Evolutionary conservation across 495 filamentous ascomycete species (phyloP).

Genomic region (Cercophora scortea): DNA sequence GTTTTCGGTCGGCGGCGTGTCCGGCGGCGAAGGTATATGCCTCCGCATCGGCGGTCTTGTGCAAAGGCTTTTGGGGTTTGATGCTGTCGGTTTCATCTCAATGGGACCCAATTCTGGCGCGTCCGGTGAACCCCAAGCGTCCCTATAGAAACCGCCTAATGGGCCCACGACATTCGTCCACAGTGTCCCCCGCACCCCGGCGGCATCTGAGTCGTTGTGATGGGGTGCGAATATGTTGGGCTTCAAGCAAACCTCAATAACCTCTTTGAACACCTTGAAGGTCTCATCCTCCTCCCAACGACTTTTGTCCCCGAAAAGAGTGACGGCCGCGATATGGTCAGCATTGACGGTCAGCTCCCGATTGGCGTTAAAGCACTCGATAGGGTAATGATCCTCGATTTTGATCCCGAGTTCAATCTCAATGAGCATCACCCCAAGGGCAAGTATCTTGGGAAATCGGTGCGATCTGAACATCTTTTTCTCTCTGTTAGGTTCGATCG

Average conservation of each 20-base stretch:
- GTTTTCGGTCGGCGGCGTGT: too few species aligned
- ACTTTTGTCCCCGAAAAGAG: not conserved
- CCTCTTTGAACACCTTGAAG: not conserved
- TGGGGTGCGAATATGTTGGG: not conserved
- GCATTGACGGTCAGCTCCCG: conserved; percentile 11
- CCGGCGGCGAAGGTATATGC: too few species aligned
- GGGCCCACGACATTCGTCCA: too few species aligned
- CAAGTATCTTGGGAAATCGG: conserved; percentile 16
- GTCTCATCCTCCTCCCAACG: not conserved
- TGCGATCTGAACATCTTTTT: not conserved
- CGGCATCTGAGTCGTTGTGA: too few species aligned
- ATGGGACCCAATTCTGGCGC: too few species aligned
- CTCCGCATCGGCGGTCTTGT: too few species aligned
- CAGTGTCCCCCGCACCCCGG: too few species aligned
- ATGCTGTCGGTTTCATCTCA: too few species aligned
- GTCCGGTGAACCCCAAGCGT: too few species aligned
- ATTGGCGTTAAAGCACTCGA: not conserved
- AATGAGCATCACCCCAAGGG: conserved; percentile 18
- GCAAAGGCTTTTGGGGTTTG: too few species aligned
- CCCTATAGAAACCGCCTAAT: too few species aligned
- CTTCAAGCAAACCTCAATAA: not conserved
- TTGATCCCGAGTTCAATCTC: conserved; percentile 17
- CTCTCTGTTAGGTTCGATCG: not conserved
- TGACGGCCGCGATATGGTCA: conserved; percentile 9
- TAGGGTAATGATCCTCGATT: conserved; percentile 2